Evolutionary conservation across 2,329 filamentous ascomycete species (phyloP), one percentile per base, ranked within the genome.

Genomic region (Trichoderma atrobrunneum): DNA sequence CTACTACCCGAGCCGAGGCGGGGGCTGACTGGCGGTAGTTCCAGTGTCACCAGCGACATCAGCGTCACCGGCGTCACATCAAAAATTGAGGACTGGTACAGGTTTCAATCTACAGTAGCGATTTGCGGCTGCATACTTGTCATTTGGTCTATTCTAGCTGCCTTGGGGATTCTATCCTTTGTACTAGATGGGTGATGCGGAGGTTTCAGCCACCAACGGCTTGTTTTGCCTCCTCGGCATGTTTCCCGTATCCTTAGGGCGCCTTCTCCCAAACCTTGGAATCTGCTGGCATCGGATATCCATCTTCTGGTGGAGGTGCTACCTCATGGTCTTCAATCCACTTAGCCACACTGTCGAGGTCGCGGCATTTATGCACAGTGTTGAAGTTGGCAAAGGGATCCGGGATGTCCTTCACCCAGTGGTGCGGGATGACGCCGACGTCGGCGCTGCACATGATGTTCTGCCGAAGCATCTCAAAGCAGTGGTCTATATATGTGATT

Each of bases 381-480:
- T 65, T 65, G 39, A 65, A 65, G 39, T 65, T 51, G 39, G 62
- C 62, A 51, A 65, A 65, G 32, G 62, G 62, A 30, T 65, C 62
- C 5, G 62, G 62, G 62, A 54, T 51, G 26, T 43, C 62, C 62
- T 65, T 51, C n/a, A 65, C 62, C 62, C 62, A 65, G 36, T 65
- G 62, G 24, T 65, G 62, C 16, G 62, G 62, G 28, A 65, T 65
- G 39, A 65, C 62, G 39, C 62, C 62, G 18, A 65, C 34, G 62
- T 65, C 62, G 10, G 62, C 62, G 26, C 34, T 65, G 36, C 62
- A 65, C 62, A 65, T 65, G 62, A 65, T 51, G 39, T 65, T 65
- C 62, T 65, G 62, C 24, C 62, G 62, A 26, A 65, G 62, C 62
- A 65, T 65, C 28, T 65, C 62, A 36, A 65, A 65, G 39, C 62